A percentile compares a stretch with the other conserved stretches of the same genome.
Conservation (phyloP, 148 eudicot species). For the Chenopodium quinoa region DNA sequence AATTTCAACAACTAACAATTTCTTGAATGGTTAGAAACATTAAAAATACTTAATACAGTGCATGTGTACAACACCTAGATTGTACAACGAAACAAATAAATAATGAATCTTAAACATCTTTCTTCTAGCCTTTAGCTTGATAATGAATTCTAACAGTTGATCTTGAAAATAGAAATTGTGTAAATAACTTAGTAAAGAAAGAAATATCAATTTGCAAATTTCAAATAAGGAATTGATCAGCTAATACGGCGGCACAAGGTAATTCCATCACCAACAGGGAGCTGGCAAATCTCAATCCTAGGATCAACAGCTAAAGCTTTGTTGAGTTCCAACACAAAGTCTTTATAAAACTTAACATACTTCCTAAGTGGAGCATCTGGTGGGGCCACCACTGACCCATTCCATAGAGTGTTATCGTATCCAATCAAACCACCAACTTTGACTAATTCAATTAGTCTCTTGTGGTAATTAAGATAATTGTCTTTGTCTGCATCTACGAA, state of each 20-base stretch:
- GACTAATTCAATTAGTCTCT: conserved; percentile 52
- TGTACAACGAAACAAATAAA: no score
- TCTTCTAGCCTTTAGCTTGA: no score
- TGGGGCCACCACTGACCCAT: conserved; percentile 62
- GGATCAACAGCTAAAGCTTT: conserved; percentile 59
- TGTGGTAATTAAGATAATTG: conserved; percentile 69
- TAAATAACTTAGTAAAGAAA: no score
- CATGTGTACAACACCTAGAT: no score
- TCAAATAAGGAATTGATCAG: conserved; percentile 19
- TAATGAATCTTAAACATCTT: no score
- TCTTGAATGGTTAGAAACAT: no score
- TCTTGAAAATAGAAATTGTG: no score
- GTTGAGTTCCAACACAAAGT: conserved; percentile 65
- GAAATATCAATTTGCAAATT: no score
- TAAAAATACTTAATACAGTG: no score
- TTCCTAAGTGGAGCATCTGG: conserved; percentile 63
- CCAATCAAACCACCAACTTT: conserved; percentile 66
- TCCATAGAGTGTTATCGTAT: conserved; percentile 80
- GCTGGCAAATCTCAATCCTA: conserved; percentile 65
- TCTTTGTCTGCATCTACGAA: conserved; percentile 77
- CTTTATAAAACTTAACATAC: conserved; percentile 56
- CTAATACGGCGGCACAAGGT: conserved; percentile 60
- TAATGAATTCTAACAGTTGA: no score
- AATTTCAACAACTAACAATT: no score
- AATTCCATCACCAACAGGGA: conserved; percentile 67